A percentile compares a stretch with the other conserved stretches of the same genome.
Evolutionary conservation across 2,329 filamentous ascomycete genomes (phyloP).

Genomic region (Rutstroemia sp.): DNA sequence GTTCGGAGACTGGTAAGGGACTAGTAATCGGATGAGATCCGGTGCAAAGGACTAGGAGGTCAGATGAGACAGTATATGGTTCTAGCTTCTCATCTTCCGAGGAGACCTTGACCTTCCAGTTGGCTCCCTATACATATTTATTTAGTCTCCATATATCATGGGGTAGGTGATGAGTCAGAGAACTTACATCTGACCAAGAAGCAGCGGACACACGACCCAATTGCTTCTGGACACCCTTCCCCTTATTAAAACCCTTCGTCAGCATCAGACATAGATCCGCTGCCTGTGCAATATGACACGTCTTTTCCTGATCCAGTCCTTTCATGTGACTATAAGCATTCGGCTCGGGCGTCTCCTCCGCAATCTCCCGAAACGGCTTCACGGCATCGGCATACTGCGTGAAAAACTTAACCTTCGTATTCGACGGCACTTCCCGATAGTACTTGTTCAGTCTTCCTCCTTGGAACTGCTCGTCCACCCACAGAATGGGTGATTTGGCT

Average conservation of each 20-base stretch:
- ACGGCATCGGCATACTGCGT: conserved; percentile 47
- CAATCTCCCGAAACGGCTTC: conserved; percentile 44
- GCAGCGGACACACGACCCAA: conserved; percentile 34
- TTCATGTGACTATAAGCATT: conserved; percentile 49
- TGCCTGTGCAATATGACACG: conserved; percentile 49
- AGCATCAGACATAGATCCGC: conserved; percentile 45
- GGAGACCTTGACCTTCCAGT: conserved; percentile 32
- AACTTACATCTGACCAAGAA: conserved; percentile 31
- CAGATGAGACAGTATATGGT: conserved; percentile 14
- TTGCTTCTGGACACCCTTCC: conserved; percentile 34
- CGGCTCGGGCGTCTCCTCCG: conserved; percentile 37
- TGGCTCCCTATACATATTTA: conserved; percentile 13
- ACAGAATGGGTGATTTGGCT: conserved; percentile 43
- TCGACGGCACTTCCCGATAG: conserved; percentile 56
- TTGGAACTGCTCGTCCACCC: conserved; percentile 51
- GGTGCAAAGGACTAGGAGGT: conserved; percentile 47
- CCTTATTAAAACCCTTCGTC: conserved; percentile 35
- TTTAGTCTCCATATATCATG: conserved; percentile 1
- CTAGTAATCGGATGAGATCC: conserved; percentile 41
- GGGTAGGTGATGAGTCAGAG: background rate
- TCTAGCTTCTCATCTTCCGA: conserved; percentile 8
- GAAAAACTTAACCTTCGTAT: conserved; percentile 55
- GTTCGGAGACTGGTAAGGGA: conserved; percentile 33
- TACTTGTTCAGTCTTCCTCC: conserved; percentile 43
- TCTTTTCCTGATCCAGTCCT: conserved; percentile 46